Base-by-base conservation (phyloP, 2,329 filamentous ascomycete genomes). In the Botrytis cinerea region DNA sequence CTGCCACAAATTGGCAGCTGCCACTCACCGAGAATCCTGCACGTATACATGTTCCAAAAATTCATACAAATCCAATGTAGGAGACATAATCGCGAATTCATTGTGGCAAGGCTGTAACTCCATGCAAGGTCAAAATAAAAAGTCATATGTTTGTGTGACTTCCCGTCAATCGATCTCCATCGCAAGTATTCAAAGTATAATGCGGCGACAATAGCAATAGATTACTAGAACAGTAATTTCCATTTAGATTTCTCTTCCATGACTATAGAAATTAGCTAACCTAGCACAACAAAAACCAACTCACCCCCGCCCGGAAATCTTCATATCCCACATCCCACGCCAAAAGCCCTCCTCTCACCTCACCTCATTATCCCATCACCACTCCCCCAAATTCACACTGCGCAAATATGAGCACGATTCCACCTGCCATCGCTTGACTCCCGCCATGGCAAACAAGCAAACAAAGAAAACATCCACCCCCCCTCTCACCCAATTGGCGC, bases 341-440 rank as follows among this genome's bases (percentile, higher is more conserved):
- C 14, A 16, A 16, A 54, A n/a, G 9, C 6, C 12, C 22, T 22
- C 62, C 4, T 43, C 18, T 25, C 5, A 25, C 25, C 16, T 10
- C 32, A 28, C 35, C 16, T 7, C 25, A 2, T 38, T 20, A 20
- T 22, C 9, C 7, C 10, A 22, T 14, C 22, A 48, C 5, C 4
- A 35, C 22, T 61, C 18, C 28, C 18, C 12, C 35, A 61, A n/a
- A 25, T 14, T 1, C 20, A 16, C 25, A 14, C 10, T 57, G 66
- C 38, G 66, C 66, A 59, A 20, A 69, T 57, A 43, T 57, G 48
- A 57, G 66, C 66, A 69, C 51, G 14, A 69, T 57, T 32, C 12
- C 14, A 57, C 14, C 2, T 14, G 18, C 32, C 46, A 4, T 51
- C 4, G n/a, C 25, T 16, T 35, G 7, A 8, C 16, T 2, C 10